Percentiles rank a stretch among this genome's conserved stretches.
Evolutionary conservation across 495 filamentous ascomycete species (phyloP).

Genomic region (Hypoxylon perforatum): DNA sequence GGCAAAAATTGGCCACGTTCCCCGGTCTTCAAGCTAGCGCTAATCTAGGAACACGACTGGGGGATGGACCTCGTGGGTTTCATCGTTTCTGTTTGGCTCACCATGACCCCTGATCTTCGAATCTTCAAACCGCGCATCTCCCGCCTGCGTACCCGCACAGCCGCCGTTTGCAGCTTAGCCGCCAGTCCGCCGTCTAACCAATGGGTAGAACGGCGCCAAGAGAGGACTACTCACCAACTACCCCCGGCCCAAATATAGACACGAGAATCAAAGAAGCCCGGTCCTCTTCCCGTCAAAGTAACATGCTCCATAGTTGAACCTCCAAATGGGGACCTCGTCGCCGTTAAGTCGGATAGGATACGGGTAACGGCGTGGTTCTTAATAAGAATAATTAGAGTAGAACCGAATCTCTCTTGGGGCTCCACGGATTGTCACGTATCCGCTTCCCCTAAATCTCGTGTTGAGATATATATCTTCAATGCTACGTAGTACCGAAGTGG

Average conservation of each 20-base stretch:
- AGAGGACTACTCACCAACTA: conserved; percentile 12
- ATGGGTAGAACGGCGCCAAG: conserved; percentile 23
- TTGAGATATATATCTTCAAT: conserved; percentile 20
- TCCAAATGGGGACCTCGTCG: conserved; percentile 3
- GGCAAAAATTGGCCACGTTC: conserved; percentile 16
- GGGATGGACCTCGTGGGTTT: conserved; percentile 15
- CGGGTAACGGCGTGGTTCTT: conserved; percentile 6
- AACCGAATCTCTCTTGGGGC: conserved; percentile 20
- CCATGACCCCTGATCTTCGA: conserved; percentile 17
- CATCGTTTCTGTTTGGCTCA: background rate
- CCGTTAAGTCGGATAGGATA: background rate
- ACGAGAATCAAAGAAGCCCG: conserved; percentile 25
- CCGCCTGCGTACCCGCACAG: background rate
- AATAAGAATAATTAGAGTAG: conserved; percentile 17
- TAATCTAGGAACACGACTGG: conserved; percentile 41
- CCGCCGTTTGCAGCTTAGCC: conserved; percentile 16
- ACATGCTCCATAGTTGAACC: background rate
- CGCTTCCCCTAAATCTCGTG: conserved; percentile 34
- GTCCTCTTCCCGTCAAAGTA: conserved; percentile 2
- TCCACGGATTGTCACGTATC: conserved; percentile 14
- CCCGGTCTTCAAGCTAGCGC: conserved; percentile 17
- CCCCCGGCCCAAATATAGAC: conserved; percentile 36
- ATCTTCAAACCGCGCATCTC: background rate
- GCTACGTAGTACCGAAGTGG: conserved; percentile 24
- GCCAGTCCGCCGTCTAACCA: conserved; percentile 15